Base-by-base conservation (phyloP, 2,329 filamentous ascomycete species). In the Capronia epimyces region DNA sequence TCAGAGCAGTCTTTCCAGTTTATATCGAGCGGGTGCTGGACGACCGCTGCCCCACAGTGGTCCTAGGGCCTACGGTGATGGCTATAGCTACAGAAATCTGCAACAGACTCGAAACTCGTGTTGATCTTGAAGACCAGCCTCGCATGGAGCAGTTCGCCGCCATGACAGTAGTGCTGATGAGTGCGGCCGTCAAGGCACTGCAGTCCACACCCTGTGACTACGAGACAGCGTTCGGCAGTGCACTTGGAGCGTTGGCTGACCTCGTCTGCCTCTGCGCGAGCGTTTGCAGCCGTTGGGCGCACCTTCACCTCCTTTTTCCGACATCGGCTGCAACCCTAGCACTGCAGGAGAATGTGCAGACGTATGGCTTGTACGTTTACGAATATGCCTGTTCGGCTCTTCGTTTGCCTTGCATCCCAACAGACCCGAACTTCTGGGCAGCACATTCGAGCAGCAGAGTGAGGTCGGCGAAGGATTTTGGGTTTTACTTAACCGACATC, bases 1-100 rank as follows among this genome's bases (percentile, higher is more conserved):
- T 59, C 18, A 54, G 53, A 24, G 46, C 50, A 15, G 52, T 59
- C 7, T 52, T 59, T 25, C 55, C 57, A 8, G 55, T 29, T 3
- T 53, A 52, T 29, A 49, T 59, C 12, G 29, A 46, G 21, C 37
- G 13, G n/a, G 34, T 50, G 16, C 36, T 57, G 25, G 31, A 43
- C 22, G 21, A 39, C 18, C 21, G 13, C 10, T 13, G 25, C 2
- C 49, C 49, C 7, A 21, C 31, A 2, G 32, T 42, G 21, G 18
- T 55, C 20, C 36, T 50, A 4, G 46, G 52, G 2, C 15, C 39
- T 13, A 34, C 45, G 3, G 40, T 57, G 13, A 21, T 52, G 21
- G 18, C 41, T 3, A 27, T 46, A 2, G 48, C 48, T 3, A 40
- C 21, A 15, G 16, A 15, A 3, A 29, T 58, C 2, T 18, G 53